Evolutionary conservation across 129 eudicot species (phyloP), one percentile per base, ranked within the genome.

Genomic region (Chrysanthemum lavandulifolium): DNA sequence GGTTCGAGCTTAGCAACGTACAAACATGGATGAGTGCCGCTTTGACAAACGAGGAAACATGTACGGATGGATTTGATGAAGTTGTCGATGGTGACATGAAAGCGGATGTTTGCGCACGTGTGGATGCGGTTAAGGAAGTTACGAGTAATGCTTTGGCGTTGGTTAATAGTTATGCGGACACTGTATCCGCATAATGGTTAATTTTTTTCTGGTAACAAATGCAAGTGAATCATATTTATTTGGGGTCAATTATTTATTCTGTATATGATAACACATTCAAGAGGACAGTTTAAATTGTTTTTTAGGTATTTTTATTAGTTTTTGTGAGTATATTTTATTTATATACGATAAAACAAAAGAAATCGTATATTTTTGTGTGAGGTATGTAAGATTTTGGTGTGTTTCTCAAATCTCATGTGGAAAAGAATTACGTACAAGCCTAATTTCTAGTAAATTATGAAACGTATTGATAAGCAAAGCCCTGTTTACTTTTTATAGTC

Each of bases 1-100:
- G 83, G 86, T 92, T 92, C 76, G 88, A 92, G 80, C 61, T 92
- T 61, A 87, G 98, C 73, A 92, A 89, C 71, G 96, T 92, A 74
- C 94, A 92, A 81, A 92, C 98, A 78, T 92, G 96, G 89, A 87
- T 92, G 91, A 92, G 98, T 23, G 91, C 98, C 1, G 98, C 96
- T 6, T 63, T 92, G 74, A 89, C 96, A 13, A 89, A 92, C 18
- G 98, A 92, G 83, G 96, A 92, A 73, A 89, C 98, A 71, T 92
- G 96, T 78, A 76, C 73, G 52, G 98, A 92, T 18, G 98, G 98
- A 63, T 87, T 92, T 29, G 73, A 81, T 47, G 85, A 72, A 1
- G 88, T 83, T 64, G 68, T 60, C 2, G 85, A 79, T 2, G 72
- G 89, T 21, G 82, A 83, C 2, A 6, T 82, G 71, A 91, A 91